Percentiles rank a stretch among this genome's conserved stretches.
Conservation (phyloP, 1,139 yeast species). For the Suhomyces terraborum region DNA sequence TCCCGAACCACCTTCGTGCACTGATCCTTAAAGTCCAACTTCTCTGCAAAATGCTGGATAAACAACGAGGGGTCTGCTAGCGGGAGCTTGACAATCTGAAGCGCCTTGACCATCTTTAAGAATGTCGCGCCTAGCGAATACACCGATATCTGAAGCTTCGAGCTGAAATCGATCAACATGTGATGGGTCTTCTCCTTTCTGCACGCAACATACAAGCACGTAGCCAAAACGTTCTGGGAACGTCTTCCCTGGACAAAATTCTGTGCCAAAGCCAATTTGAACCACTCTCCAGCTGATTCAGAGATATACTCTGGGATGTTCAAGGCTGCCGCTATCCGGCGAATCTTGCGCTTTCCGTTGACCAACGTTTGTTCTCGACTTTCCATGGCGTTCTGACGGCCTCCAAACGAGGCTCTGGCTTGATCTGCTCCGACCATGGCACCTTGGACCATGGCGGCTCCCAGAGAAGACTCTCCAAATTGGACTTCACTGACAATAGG, state of each 20-base stretch:
- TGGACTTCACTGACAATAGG: constrained; percentile 95
- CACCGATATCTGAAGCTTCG: constrained; percentile 85
- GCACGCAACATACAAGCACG: constrained; percentile 93
- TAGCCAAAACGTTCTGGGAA: constrained; percentile 91
- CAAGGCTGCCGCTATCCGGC: constrained; percentile 76
- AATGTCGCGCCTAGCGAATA: constrained; percentile 95
- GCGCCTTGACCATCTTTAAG: constrained; percentile 79
- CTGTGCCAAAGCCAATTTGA: constrained; percentile 76
- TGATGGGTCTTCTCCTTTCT: constrained; percentile 89
- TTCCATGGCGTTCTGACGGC: constrained; percentile 71
- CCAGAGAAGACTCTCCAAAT: constrained; percentile 87
- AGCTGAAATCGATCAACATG: constrained; percentile 93
- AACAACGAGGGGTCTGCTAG: constrained; percentile 92
- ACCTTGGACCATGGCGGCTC: constrained; percentile 96
- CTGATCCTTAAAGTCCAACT: constrained; percentile 71
- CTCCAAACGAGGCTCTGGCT: constrained; percentile 67
- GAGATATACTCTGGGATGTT: constrained; percentile 80
- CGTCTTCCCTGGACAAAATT: constrained; percentile 95
- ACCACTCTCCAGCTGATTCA: constrained; percentile 88
- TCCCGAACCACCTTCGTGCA: constrained; percentile 79
- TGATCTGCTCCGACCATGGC: constrained; percentile 90
- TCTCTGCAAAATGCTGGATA: constrained; percentile 91
- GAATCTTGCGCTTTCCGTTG: constrained; percentile 76
- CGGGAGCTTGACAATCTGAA: constrained; percentile 76
- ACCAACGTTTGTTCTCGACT: constrained; percentile 84